Base-by-base conservation (phyloP, 208 protist genomes). In the Crithidia sp. region DNA sequence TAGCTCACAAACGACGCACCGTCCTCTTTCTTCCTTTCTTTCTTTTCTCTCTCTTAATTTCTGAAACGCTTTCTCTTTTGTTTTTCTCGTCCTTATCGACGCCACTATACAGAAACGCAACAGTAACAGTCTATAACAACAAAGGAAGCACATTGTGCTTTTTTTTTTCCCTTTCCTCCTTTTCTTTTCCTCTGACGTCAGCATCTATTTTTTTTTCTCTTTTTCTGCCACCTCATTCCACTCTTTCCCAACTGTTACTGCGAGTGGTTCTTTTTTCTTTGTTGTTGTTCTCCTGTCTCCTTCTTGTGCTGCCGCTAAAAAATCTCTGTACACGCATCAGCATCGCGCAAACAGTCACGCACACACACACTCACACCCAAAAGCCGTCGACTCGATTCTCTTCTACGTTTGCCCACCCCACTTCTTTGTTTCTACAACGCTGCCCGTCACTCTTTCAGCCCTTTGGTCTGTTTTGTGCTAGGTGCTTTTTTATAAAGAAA, bases 111-210 rank as follows among this genome's bases (percentile, higher is more conserved):
- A 28, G 28, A 28, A 28, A 28, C 28, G 28, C 28, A 28, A 28
- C 28, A 28, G 28, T 28, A 28, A 28, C 28, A 28, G 28, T 28
- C 28, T 28, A 28, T 28, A 28, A 28, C 28, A 28, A 28, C 28
- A 28, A 28, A 28, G 28, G 28, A 58, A 36, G 17, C 47, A 50
- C 39, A 43, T 39, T 16, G 19, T 10, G 37, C 50, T 53, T 41
- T 43, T 70, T 55, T 57, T 56, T 62, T 39, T 74, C 72, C 17
- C 12, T 71, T 74, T 41, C 74, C 44, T 66, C 12, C n/a, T 9
- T 73, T 39, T 63, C 65, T 13, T 9, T 58, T 69, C 57, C 6
- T 28, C 37, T 13, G 9, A 5, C 40, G 10, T 60, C 40, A 36
- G 10, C 58, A 37, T 0, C 37, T 41, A 17, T 61, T 61, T 53